These are phyloP conservation scores for Fusarium staphyleae DNA, from an alignment of 2,329 filamentous ascomycete species.

Conservation along the genomic window DNA sequence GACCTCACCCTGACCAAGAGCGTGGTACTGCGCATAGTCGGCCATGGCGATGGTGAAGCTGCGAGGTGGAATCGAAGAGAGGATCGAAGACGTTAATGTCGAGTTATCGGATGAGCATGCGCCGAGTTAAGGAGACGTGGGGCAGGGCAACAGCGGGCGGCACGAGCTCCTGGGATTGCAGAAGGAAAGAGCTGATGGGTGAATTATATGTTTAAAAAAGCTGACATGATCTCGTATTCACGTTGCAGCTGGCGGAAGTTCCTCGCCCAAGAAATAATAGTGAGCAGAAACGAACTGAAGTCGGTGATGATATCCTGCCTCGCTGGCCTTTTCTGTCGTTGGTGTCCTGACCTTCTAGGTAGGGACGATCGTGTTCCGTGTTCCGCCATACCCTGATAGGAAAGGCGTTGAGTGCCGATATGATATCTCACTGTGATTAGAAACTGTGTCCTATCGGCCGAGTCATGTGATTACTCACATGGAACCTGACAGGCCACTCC, in stretches of 20 bases:
- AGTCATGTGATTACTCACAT: constrained; percentile 34
- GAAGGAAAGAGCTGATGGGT: constrained; percentile 28
- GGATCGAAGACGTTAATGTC: constrained; percentile 30
- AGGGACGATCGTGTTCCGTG: constrained; percentile 36
- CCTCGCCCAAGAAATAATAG: constrained; percentile 14
- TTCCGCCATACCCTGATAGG: constrained; percentile 41
- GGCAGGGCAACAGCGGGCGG: constrained; percentile 29
- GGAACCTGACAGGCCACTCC: not conserved
- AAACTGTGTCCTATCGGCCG: constrained; percentile 34
- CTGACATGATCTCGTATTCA: constrained; percentile 34
- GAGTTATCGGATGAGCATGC: constrained; percentile 41
- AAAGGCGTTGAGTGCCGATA: constrained; percentile 20
- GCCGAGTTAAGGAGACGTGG: constrained; percentile 42
- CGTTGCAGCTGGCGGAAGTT: constrained; percentile 20
- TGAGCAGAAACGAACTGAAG: constrained; percentile 25
- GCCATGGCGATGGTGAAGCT: constrained; percentile 53
- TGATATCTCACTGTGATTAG: constrained; percentile 11
- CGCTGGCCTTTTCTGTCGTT: constrained; percentile 42
- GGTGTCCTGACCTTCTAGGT: constrained; percentile 34
- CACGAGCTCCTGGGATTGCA: constrained; percentile 22
- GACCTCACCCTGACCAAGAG: constrained; percentile 63
- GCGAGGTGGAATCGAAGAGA: constrained; percentile 23
- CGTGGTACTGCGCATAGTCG: constrained; percentile 63
- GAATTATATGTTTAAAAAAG: constrained; percentile 33
- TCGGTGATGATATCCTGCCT: constrained; percentile 37